A percentile compares a stretch with the other conserved stretches of the same genome.
phyloP scores from a whole-genome alignment of 2,329 filamentous ascomycete species.

The Verticillium nonalfalfae region DNA sequence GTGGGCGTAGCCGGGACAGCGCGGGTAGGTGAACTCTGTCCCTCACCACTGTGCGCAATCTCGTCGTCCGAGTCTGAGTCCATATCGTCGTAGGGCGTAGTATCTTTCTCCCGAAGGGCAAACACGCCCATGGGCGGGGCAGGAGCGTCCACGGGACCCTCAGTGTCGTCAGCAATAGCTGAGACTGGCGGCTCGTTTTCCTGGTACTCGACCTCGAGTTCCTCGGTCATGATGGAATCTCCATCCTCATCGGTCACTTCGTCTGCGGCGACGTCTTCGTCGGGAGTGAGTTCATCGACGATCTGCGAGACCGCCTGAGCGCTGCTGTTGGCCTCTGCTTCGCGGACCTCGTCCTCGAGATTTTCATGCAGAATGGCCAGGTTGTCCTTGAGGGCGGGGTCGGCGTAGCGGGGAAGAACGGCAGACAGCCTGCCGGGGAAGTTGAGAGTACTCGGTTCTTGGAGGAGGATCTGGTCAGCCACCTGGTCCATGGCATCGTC shows the following conservation, averaged over 20 bases:
- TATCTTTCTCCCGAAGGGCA: constrained; percentile 40
- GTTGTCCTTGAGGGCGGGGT: constrained; percentile 28
- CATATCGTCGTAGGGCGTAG: constrained; percentile 32
- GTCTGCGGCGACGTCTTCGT: constrained; percentile 7
- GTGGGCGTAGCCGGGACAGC: constrained; percentile 35
- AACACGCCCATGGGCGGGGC: constrained; percentile 24
- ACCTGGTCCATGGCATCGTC: constrained; percentile 15
- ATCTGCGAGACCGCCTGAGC: not conserved
- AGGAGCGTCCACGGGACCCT: constrained; percentile 20
- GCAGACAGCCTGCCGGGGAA: constrained; percentile 41
- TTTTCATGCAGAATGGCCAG: constrained; percentile 22
- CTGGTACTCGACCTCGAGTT: constrained; percentile 19
- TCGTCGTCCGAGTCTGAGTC: constrained; percentile 54
- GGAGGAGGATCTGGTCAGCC: constrained; percentile 22
- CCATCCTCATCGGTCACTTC: constrained; percentile 6
- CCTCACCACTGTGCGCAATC: constrained; percentile 23
- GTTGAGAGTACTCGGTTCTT: constrained; percentile 25
- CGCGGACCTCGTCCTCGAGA: constrained; percentile 7
- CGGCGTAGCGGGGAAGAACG: constrained; percentile 34
- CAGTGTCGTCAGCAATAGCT: constrained; percentile 9
- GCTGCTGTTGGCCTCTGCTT: not conserved
- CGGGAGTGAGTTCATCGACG: not conserved
- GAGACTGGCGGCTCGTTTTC: not conserved
- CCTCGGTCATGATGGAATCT: constrained; percentile 14
- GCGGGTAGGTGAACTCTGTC: constrained; percentile 16